Evolutionary conservation across 164 flowering plant genomes (phyloP).

Genomic region (Berberis vulgaris): DNA sequence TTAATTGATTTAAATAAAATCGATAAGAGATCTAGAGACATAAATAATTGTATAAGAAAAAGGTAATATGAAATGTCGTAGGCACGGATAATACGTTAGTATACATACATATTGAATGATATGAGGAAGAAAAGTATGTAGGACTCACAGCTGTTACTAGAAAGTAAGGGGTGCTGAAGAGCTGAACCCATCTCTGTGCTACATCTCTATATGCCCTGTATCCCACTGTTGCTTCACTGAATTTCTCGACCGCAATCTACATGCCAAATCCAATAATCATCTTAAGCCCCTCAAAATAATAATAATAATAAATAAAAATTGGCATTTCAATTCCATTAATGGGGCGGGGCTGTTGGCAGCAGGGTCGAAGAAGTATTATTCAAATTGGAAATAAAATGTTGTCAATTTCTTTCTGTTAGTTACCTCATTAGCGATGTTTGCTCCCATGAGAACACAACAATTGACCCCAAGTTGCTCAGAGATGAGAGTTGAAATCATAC

Average conservation of each 20-base stretch:
- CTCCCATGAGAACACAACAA: constrained; percentile 97
- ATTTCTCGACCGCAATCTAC: constrained; percentile 88
- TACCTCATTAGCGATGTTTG: constrained; percentile 95
- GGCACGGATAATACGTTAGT: too few relatives aligned
- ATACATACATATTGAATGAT: too few relatives aligned
- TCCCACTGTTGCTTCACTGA: constrained; percentile 96
- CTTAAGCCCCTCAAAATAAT: background rate
- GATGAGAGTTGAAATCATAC: constrained; percentile 82
- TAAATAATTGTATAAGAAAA: too few relatives aligned
- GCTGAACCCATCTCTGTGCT: constrained; percentile 79
- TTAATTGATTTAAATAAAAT: too few relatives aligned
- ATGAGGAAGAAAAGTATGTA: background rate
- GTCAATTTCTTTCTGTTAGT: background rate
- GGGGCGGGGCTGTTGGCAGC: too few relatives aligned
- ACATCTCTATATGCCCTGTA: constrained; percentile 52
- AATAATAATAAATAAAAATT: background rate
- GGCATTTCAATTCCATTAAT: too few relatives aligned
- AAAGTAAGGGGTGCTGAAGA: constrained; percentile 79
- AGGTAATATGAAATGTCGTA: too few relatives aligned
- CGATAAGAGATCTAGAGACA: too few relatives aligned
- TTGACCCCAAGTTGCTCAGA: constrained; percentile 58
- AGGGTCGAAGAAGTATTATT: too few relatives aligned
- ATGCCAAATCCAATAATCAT: constrained; percentile 8
- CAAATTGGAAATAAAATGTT: background rate
- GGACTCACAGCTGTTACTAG: constrained; percentile 72